Evolutionary conservation across 2,329 filamentous ascomycete genomes (phyloP).

Genomic region (Blastomyces gilchristii): DNA sequence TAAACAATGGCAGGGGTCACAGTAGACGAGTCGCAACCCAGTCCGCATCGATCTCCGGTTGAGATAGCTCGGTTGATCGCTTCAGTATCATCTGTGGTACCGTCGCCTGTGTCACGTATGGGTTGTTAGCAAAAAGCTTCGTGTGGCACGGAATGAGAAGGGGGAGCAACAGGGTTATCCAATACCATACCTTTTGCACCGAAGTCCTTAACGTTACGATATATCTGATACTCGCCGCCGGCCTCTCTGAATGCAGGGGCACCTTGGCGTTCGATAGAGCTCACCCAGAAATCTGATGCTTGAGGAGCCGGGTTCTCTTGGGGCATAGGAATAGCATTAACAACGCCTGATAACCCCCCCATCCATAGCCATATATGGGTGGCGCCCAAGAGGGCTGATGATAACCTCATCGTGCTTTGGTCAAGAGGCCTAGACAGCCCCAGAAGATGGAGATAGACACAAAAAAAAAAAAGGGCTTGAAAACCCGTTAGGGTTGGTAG

Average conservation of each 20-base stretch:
- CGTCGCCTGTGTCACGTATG: conserved; percentile 41
- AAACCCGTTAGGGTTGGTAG: background rate
- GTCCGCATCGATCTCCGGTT: conserved; percentile 67
- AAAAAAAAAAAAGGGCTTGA: background rate
- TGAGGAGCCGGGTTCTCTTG: conserved; percentile 14
- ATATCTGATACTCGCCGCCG: conserved; percentile 53
- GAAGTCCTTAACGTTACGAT: conserved; percentile 66
- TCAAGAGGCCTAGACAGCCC: background rate
- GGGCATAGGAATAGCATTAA: conserved; percentile 25
- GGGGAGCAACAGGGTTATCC: background rate
- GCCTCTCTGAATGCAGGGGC: conserved; percentile 51
- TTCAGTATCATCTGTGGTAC: conserved; percentile 67
- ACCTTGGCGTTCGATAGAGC: conserved; percentile 59
- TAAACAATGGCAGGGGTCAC: conserved; percentile 79
- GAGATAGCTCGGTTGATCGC: conserved; percentile 80
- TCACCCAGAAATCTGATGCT: conserved; percentile 54
- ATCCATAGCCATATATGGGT: conserved; percentile 26
- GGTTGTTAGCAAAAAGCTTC: conserved; percentile 23
- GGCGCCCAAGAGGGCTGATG: conserved; percentile 13
- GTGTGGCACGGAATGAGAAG: conserved; percentile 17
- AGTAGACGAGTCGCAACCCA: conserved; percentile 73
- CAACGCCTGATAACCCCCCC: conserved; percentile 21
- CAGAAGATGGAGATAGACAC: background rate
- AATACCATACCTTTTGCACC: conserved; percentile 56
- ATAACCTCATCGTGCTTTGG: background rate